Conservation (phyloP, 2,329 filamentous ascomycete genomes). For the Xylariaceae sp. region DNA sequence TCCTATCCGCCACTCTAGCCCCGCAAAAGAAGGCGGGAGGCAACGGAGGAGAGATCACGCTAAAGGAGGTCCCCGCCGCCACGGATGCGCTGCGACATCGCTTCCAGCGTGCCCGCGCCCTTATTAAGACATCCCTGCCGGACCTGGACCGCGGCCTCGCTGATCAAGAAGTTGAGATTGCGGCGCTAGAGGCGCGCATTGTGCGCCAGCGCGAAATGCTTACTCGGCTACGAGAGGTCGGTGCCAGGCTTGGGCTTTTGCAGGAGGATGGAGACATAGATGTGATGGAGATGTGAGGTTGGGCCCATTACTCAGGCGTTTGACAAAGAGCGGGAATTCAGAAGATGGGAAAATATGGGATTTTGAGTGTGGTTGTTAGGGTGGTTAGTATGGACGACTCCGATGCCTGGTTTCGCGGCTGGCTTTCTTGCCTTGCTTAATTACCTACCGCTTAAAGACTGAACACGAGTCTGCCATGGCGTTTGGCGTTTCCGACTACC, state of each 20-base stretch:
- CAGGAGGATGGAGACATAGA: conserved; percentile 26
- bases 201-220: conserved; percentile 58
- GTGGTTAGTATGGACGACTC: too few relatives aligned
- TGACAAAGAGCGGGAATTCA: background rate
- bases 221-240: conserved; percentile 49
- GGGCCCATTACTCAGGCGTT: too few relatives aligned
- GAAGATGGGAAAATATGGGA: background rate
- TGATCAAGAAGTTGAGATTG: conserved; percentile 70
- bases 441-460: too few relatives aligned
- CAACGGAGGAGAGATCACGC: conserved; percentile 37
- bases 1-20: conserved; percentile 1
- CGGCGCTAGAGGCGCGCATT: conserved; percentile 60
- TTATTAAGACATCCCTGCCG: conserved; percentile 57
- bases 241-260: conserved; percentile 38
- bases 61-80: conserved; percentile 75
- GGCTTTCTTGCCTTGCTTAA: too few relatives aligned
- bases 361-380: too few relatives aligned
- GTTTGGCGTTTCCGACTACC: too few relatives aligned
- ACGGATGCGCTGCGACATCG: conserved; percentile 78
- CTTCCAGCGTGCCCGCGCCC: conserved; percentile 70
- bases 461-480: too few relatives aligned
- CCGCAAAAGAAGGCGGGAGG: background rate
- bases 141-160: conserved; percentile 63
- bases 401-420: too few relatives aligned
- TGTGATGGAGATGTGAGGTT: conserved; percentile 39